Conservation (phyloP, 139 green algal genomes). For the Tetraselmis chui region DNA sequence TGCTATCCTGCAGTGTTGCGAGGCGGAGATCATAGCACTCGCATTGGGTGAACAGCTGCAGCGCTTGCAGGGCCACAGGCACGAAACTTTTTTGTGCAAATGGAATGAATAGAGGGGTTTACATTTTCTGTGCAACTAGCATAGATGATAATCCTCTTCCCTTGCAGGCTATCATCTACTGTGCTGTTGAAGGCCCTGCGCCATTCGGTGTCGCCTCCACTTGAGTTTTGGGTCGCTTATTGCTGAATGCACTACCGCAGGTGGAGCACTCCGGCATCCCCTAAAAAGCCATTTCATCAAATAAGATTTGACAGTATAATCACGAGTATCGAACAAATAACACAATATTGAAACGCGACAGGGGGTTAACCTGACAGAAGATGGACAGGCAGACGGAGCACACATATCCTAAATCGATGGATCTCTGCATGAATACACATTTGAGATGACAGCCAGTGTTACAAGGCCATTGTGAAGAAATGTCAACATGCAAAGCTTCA, state of each 20-base stretch:
- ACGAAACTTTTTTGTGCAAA: too few relatives aligned
- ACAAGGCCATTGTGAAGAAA: background rate
- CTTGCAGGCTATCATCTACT: too few relatives aligned
- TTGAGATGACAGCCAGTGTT: background rate
- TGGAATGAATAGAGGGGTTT: too few relatives aligned
- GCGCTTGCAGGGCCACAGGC: too few relatives aligned
- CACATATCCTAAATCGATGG: slow-evolving; percentile 68
- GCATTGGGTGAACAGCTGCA: too few relatives aligned
- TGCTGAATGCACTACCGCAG: slow-evolving; percentile 46
- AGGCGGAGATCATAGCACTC: too few relatives aligned
- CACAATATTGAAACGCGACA: background rate
- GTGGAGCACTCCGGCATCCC: slow-evolving; percentile 39
- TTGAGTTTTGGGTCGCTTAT: background rate
- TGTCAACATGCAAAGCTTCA: too few relatives aligned
- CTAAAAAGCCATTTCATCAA: slow-evolving; percentile 12
- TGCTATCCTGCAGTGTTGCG: too few relatives aligned
- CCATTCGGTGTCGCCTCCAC: too few relatives aligned
- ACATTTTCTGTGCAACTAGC: too few relatives aligned
- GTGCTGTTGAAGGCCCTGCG: too few relatives aligned
- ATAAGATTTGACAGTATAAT: background rate
- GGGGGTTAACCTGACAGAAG: slow-evolving; percentile 53
- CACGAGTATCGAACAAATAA: background rate
- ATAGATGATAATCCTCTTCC: too few relatives aligned
- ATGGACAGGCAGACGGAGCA: slow-evolving; percentile 85
- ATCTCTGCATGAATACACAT: slow-evolving; percentile 18